Percentiles rank a stretch among this genome's conserved stretches.
These are phyloP conservation scores for Xylaria hypoxylon DNA, from an alignment of 2,329 filamentous ascomycete genomes.

Conservation along the genomic window DNA sequence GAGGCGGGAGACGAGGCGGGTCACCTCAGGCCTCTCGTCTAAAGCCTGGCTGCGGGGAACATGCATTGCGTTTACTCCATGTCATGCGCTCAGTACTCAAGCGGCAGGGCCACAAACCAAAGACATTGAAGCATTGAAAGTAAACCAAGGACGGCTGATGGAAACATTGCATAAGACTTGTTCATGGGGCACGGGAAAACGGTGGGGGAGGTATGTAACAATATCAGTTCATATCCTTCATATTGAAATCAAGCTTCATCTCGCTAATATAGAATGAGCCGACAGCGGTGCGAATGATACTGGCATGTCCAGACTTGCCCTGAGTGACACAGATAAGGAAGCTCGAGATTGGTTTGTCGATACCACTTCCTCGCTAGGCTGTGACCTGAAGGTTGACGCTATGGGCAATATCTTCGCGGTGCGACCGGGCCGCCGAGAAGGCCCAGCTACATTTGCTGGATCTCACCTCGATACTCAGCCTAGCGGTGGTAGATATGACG, in stretches of 20 bases:
- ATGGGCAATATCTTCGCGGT: conserved; percentile 88
- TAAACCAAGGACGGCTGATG: conserved; percentile 71
- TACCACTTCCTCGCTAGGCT: conserved; percentile 72
- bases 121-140: conserved; percentile 56
- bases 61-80: not conserved
- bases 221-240: conserved; percentile 4
- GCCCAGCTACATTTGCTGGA: conserved; percentile 75
- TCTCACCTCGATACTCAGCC: conserved; percentile 77
- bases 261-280: conserved; percentile 21
- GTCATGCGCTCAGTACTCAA: conserved; percentile 29
- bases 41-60: conserved; percentile 19
- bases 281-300: conserved; percentile 68
- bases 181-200: conserved; percentile 73
- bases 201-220: conserved; percentile 71
- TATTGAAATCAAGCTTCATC: not conserved
- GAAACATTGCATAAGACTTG: conserved; percentile 73
- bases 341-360: conserved; percentile 81
- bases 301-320: conserved; percentile 80
- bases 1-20: conserved; percentile 23
- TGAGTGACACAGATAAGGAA: conserved; percentile 77
- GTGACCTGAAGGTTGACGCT: conserved; percentile 74
- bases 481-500: conserved; percentile 77
- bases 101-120: conserved; percentile 6
- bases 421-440: conserved; percentile 69
- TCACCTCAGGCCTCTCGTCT: conserved; percentile 12